These are phyloP conservation scores for Tuber melanosporum DNA, from an alignment of 495 filamentous ascomycete species.

Conservation along the genomic window DNA sequence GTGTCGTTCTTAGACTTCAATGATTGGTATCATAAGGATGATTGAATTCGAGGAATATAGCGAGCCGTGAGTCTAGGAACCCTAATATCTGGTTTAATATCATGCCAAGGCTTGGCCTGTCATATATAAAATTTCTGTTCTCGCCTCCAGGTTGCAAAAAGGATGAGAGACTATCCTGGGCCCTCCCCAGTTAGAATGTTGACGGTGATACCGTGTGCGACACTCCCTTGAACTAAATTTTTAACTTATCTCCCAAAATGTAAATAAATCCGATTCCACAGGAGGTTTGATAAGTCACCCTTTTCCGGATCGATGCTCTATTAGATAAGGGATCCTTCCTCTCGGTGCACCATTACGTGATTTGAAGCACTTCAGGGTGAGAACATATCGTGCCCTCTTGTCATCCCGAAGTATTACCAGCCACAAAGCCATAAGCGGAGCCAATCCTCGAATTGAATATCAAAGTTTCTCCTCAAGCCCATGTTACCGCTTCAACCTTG, in stretches of 20 bases:
- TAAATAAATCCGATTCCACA: not conserved
- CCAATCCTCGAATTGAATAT: not conserved
- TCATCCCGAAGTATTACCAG: not conserved
- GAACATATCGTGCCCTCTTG: not conserved
- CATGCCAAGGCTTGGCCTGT: not conserved
- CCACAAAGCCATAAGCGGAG: too few species aligned
- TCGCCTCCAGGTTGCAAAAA: not conserved
- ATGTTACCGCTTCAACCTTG: not conserved
- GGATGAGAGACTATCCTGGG: not conserved
- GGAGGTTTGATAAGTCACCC: not conserved
- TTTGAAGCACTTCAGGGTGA: not conserved
- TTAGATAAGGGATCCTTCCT: not conserved
- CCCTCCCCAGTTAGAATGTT: not conserved
- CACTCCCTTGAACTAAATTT: not conserved
- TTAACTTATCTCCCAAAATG: not conserved
- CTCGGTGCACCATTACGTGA: not conserved
- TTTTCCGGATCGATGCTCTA: not conserved
- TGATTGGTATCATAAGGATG: not conserved
- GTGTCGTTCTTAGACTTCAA: not conserved
- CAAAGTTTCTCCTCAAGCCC: not conserved
- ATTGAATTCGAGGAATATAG: not conserved
- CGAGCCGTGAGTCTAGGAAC: not conserved
- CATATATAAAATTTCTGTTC: not conserved
- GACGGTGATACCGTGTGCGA: not conserved
- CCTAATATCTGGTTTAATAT: not conserved